Conservation (phyloP, 257 asterid genomes). For the Penstemon barbatus region DNA sequence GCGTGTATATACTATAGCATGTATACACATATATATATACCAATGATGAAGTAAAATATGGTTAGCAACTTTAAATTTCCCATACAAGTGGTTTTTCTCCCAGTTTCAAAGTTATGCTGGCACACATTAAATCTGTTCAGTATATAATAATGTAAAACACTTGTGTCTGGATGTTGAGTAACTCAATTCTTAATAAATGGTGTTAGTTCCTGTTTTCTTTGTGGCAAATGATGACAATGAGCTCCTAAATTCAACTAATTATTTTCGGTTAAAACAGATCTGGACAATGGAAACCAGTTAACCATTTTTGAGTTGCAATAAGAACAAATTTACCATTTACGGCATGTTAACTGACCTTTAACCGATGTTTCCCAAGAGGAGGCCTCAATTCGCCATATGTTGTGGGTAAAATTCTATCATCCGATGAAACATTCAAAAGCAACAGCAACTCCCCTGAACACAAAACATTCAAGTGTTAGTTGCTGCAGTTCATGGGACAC, state of each 20-base stretch:
- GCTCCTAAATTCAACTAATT: slow-evolving; percentile 10
- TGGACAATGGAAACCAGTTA: neutral
- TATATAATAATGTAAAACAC: neutral
- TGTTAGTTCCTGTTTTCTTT: slow-evolving; percentile 1
- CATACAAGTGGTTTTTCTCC: neutral
- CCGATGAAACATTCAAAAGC: slow-evolving; percentile 74
- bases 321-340: slow-evolving; percentile 3
- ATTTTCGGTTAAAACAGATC: neutral
- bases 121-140: neutral
- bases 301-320: neutral
- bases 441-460: slow-evolving; percentile 74
- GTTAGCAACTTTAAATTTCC: neutral
- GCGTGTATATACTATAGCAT: no score
- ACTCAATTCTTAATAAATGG: slow-evolving; percentile 8
- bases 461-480: slow-evolving; percentile 23
- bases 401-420: slow-evolving; percentile 71
- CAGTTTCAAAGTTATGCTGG: slow-evolving; percentile 9
- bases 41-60: no score
- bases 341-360: slow-evolving; percentile 61
- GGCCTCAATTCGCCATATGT: slow-evolving; percentile 95
- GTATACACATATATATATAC: no score
- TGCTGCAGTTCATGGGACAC: slow-evolving; percentile 19
- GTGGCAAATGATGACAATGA: slow-evolving; percentile 7
- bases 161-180: neutral
- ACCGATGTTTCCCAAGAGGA: slow-evolving; percentile 94